A percentile compares a stretch with the other conserved stretches of the same genome.
phyloP scores from a whole-genome alignment of 129 eudicot genomes.

The Tagetes erecta region DNA sequence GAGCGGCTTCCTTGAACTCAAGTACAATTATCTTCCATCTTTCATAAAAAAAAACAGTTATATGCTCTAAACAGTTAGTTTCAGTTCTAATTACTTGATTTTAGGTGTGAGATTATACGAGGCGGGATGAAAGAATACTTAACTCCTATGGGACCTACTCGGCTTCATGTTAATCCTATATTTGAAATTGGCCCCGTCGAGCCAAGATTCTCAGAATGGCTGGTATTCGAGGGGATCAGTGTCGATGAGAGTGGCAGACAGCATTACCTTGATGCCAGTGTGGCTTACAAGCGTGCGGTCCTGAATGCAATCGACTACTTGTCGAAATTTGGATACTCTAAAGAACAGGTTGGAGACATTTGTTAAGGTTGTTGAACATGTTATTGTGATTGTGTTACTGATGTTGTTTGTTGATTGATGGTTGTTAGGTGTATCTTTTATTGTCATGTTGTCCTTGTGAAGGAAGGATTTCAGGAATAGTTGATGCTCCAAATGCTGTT shows the following conservation, averaged over 20 bases:
- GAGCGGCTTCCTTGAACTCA: constrained; percentile 99
- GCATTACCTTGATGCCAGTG: constrained; percentile 92
- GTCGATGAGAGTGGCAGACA: constrained; percentile 96
- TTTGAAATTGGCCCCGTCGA: constrained; percentile 95
- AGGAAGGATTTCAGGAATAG: constrained; percentile 98
- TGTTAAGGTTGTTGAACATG: neutral
- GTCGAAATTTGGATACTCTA: constrained; percentile 82
- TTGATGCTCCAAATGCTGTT: constrained; percentile 92
- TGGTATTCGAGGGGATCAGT: constrained; percentile 96
- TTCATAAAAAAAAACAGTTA: neutral
- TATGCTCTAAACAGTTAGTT: neutral
- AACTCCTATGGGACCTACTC: constrained; percentile 98
- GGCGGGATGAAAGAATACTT: constrained; percentile 95
- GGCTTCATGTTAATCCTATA: constrained; percentile 92
- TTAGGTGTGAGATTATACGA: constrained; percentile 91
- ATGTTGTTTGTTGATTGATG: constrained; percentile 11
- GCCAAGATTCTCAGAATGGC: constrained; percentile 97
- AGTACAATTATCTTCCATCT: constrained; percentile 43
- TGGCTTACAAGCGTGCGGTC: constrained; percentile 98
- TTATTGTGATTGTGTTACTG: neutral
- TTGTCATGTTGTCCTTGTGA: constrained; percentile 99
- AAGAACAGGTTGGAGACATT: constrained; percentile 71
- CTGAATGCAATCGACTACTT: constrained; percentile 94
- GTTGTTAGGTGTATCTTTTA: constrained; percentile 73
- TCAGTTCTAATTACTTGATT: neutral